Percentiles rank a stretch among this genome's conserved stretches.
phyloP scores from a whole-genome alignment of 2,329 filamentous ascomycete genomes.

The Colletotrichum salicis region DNA sequence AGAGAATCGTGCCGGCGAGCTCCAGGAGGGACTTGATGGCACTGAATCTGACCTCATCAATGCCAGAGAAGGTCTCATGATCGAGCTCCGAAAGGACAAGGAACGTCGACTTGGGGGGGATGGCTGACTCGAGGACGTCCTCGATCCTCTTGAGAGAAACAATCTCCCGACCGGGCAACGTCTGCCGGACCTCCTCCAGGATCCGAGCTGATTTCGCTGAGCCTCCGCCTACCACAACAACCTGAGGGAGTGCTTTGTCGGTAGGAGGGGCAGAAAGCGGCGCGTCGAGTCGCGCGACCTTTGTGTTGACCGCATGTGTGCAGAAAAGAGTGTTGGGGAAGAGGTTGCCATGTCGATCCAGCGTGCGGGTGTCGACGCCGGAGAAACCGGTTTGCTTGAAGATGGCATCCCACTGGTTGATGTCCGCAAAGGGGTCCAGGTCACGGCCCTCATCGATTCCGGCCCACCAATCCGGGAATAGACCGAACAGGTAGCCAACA shows the following conservation, averaged over 20 bases:
- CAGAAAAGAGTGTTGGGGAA: conserved; percentile 20
- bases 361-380: background rate
- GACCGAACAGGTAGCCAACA: conserved; percentile 34
- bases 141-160: background rate
- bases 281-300: background rate
- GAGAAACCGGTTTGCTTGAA: conserved; percentile 42
- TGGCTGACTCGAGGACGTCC: background rate
- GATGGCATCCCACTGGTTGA: conserved; percentile 42
- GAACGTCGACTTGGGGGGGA: conserved; percentile 10
- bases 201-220: background rate
- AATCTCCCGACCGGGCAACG: background rate
- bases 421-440: conserved; percentile 38
- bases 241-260: background rate
- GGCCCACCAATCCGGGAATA: conserved; percentile 45
- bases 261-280: background rate
- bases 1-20: conserved; percentile 34
- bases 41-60: conserved; percentile 27
- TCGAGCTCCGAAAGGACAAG: conserved; percentile 32
- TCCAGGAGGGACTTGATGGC: conserved; percentile 7
- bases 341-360: background rate
- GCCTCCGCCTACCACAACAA: conserved; percentile 4
- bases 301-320: background rate
- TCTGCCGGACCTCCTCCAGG: background rate
- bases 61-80: conserved; percentile 42
- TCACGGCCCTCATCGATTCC: conserved; percentile 39